phyloP scores from a whole-genome alignment of 2,329 filamentous ascomycete genomes.

The Orbilia javanica region DNA sequence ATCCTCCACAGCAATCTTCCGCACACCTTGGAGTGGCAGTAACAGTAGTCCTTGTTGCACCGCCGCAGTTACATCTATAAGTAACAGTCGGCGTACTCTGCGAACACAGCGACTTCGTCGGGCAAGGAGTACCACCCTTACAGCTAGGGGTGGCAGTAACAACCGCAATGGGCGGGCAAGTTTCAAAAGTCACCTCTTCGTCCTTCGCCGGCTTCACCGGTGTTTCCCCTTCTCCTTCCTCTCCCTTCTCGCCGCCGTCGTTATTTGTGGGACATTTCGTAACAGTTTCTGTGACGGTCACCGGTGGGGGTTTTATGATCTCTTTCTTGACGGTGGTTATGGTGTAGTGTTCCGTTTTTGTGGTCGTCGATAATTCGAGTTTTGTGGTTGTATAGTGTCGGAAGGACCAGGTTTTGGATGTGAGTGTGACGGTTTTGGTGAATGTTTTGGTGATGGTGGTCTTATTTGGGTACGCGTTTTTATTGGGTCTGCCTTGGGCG shows the following conservation, averaged over 20 bases:
- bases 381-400: neutral
- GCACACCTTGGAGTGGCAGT: neutral
- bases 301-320: neutral
- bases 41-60: neutral
- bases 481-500: too few relatives aligned
- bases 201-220: too few relatives aligned
- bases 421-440: neutral
- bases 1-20: constrained; percentile 4
- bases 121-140: neutral
- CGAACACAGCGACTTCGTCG: neutral
- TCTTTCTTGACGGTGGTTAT: neutral
- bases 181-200: neutral
- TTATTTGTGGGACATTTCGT: neutral
- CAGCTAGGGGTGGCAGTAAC: neutral
- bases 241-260: neutral
- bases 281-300: neutral
- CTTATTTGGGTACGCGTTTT: too few relatives aligned
- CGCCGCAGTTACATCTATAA: neutral
- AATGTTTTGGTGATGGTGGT: neutral
- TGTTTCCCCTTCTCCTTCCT: neutral
- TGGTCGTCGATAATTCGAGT: neutral
- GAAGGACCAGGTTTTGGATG: neutral
- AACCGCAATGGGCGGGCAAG: neutral
- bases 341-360: neutral
- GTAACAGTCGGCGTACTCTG: neutral